These are phyloP conservation scores for Hanseniaspora meyeri DNA, from an alignment of 805 yeast genomes.

Conservation along the genomic window DNA sequence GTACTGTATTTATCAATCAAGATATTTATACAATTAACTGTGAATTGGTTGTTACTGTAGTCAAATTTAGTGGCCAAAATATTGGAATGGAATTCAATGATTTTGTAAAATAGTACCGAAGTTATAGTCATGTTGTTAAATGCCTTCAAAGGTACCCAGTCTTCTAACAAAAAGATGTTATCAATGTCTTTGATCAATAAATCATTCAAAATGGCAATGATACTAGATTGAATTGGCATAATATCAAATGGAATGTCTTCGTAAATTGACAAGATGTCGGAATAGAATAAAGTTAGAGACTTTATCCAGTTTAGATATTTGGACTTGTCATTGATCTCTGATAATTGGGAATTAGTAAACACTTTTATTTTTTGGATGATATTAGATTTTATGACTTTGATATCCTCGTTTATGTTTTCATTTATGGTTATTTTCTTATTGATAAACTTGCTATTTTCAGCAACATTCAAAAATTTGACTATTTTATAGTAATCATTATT, in stretches of 20 bases:
- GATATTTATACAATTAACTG: not conserved
- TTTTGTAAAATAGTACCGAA: not conserved
- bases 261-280: not conserved
- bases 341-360: not conserved
- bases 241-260: not conserved
- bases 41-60: not conserved
- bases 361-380: not conserved
- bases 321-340: not conserved
- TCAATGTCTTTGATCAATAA: constrained; percentile 1
- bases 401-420: not conserved
- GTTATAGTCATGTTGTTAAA: constrained; percentile 4
- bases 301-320: constrained; percentile 8
- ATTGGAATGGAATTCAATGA: not conserved
- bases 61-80: not conserved
- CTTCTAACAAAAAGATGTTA: not conserved
- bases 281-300: not conserved
- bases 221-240: not conserved
- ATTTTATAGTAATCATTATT: not conserved
- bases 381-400: not conserved
- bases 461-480: not conserved
- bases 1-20: not conserved
- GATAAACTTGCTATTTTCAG: not conserved
- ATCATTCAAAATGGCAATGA: not conserved
- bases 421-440: not conserved
- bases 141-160: not conserved